Base-by-base conservation (phyloP, 2,329 filamentous ascomycete genomes). In the Blastomyces gilchristii region DNA sequence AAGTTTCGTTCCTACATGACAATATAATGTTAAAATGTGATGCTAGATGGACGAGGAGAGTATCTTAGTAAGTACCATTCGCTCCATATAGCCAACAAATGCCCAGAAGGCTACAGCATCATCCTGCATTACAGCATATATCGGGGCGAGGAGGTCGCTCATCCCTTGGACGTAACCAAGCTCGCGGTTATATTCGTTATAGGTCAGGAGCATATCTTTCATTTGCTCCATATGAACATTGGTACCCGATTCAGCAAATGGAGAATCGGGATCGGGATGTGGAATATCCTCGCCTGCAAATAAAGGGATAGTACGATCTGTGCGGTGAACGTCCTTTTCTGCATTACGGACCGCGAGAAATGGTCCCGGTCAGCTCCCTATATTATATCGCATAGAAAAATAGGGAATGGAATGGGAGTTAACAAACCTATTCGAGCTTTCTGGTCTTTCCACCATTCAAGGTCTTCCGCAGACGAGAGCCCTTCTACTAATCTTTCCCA, bases 271-370 rank as follows among this genome's bases (percentile, higher is more conserved):
- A 70, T 99, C 94, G 0, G 94, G 95, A 72, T 99, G 94, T 8
- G 94, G 93, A 50, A 91, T 95, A 71, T 97, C 94, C 76, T 99
- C 94, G 65, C 94, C 94, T 9, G 90, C 88, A 73, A 99, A 99
- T 50, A 99, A 88, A n/a, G 90, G 88, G 39, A 99, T 90, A 56
- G 88, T 90, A 53, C 95, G 90, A 76, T 99, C 94, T 67, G 94
- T 99, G 69, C 94, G 87, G 75, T 99, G 95, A 22, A 99, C 95
- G 72, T 99, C 94, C 78, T 99, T 99, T 76, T 99, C 94, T 97
- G 81, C 73, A 77, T 77, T 73, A 66, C 73, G 75, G 63, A 82
- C 77, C 75, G 81, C 81, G 78, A 79, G 77, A 70, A 78, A 81
- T 81, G 80, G 80, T 78, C 76, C 75, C 64, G 25, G 31, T 61